Percentiles rank a stretch among this genome's conserved stretches.
Evolutionary conservation across 192 early-diverging fungal species (phyloP).

Genomic region (Fimicolochytrium jonesii): DNA sequence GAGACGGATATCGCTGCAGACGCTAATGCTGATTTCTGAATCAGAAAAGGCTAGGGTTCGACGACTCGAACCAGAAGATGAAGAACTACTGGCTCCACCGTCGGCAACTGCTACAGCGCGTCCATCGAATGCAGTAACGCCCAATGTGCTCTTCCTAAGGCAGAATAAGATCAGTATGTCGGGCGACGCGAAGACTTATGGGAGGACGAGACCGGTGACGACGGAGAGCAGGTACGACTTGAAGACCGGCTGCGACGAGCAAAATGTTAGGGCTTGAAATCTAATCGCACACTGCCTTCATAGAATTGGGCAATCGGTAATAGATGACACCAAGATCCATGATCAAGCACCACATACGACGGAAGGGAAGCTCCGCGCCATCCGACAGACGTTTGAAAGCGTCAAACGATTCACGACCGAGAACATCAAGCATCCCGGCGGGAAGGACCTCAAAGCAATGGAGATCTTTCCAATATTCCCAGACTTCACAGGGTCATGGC

Average conservation of each 20-base stretch:
- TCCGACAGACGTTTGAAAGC: slow-evolving; percentile 23
- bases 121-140: background rate
- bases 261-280: no score
- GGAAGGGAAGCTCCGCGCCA: slow-evolving; percentile 18
- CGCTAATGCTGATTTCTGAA: no score
- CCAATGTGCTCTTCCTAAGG: slow-evolving; percentile 2
- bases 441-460: slow-evolving; percentile 3
- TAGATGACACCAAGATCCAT: slow-evolving; percentile 1
- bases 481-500: slow-evolving; percentile 23
- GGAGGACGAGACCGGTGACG: no score
- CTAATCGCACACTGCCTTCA: no score
- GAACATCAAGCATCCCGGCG: slow-evolving; percentile 27
- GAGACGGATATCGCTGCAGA: no score
- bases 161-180: slow-evolving; percentile 16
- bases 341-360: background rate
- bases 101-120: background rate
- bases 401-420: slow-evolving; percentile 6
- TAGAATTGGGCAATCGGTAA: slow-evolving; percentile 9
- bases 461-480: slow-evolving; percentile 38
- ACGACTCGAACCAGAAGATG: slow-evolving; percentile 13
- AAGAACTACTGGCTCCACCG: slow-evolving; percentile 12
- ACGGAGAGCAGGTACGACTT: no score
- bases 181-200: slow-evolving; percentile 16
- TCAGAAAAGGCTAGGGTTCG: slow-evolving; percentile 5
- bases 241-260: no score